Conservation (phyloP, 306 rosid genomes). For the Vicia sativa region DNA sequence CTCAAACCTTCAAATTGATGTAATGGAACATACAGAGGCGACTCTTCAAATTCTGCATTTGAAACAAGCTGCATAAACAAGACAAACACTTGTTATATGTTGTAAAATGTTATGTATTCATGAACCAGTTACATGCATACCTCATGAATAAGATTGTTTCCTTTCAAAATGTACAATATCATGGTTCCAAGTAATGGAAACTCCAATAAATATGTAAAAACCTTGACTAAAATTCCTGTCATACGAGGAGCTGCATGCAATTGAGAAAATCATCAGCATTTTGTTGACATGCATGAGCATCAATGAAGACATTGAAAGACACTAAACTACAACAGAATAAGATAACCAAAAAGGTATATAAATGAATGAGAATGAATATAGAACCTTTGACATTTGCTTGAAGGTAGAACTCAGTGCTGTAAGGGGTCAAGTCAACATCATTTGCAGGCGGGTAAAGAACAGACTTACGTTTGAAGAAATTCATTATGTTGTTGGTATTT, state of each 20-base stretch:
- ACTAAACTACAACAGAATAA: background rate
- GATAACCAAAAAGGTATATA: no score
- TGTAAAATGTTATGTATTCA: background rate
- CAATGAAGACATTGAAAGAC: background rate
- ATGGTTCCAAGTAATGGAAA: constrained; percentile 66
- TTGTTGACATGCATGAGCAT: constrained; percentile 19
- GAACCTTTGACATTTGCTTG: constrained; percentile 87
- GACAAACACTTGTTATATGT: background rate
- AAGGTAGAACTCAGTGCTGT: constrained; percentile 67
- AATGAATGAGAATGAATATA: background rate
- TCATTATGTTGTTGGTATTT: constrained; percentile 42
- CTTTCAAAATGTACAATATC: constrained; percentile 62
- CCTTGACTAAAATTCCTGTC: constrained; percentile 74
- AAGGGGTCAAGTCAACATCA: constrained; percentile 64
- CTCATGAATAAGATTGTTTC: constrained; percentile 74
- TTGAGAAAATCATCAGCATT: constrained; percentile 28
- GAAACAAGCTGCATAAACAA: constrained; percentile 67
- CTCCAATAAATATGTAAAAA: constrained; percentile 71
- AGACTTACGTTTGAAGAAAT: constrained; percentile 45
- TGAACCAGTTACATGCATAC: constrained; percentile 34
- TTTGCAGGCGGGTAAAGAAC: constrained; percentile 59
- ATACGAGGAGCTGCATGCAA: constrained; percentile 73
- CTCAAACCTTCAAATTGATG: constrained; percentile 74
- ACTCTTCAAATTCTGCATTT: constrained; percentile 69
- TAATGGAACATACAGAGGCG: constrained; percentile 69